Evolutionary conservation across 2,329 filamentous ascomycete species (phyloP).

Genomic region (Tolypocladium inflatum): DNA sequence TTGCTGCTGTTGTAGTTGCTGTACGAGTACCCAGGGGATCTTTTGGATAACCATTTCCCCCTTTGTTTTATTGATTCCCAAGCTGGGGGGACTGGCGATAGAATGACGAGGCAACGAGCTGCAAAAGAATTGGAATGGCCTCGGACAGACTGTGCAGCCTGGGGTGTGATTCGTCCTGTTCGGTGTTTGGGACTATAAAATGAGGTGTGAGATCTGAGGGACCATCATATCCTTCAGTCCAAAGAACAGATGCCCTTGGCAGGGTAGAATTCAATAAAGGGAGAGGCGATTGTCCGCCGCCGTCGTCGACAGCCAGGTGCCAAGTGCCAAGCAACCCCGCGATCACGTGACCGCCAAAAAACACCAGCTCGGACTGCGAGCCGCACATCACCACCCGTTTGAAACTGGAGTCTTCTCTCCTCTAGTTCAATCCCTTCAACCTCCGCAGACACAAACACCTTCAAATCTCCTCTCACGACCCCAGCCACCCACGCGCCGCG

Average conservation of each 20-base stretch:
- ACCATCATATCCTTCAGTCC: background rate
- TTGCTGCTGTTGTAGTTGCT: background rate
- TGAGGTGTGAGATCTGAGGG: background rate
- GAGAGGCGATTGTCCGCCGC: background rate
- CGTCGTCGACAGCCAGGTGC: background rate
- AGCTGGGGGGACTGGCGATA: background rate
- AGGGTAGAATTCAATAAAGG: background rate
- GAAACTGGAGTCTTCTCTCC: conserved; percentile 1
- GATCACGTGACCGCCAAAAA: conserved; percentile 21
- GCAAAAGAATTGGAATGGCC: background rate
- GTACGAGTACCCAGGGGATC: background rate
- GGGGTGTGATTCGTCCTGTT: background rate
- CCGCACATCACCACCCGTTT: conserved; percentile 18
- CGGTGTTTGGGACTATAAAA: background rate
- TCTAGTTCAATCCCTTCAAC: conserved; percentile 3
- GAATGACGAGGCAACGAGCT: background rate
- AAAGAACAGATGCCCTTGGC: background rate
- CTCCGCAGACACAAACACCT: conserved; percentile 7
- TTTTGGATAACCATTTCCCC: background rate
- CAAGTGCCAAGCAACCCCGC: conserved; percentile 16
- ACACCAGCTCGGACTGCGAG: conserved; percentile 13
- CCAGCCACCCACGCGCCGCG: background rate
- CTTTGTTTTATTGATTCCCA: background rate
- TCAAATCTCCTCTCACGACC: conserved; percentile 7
- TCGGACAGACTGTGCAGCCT: background rate